Conservation (phyloP, 768 basidiomycete species). For the Artomyces pyxidatus region DNA sequence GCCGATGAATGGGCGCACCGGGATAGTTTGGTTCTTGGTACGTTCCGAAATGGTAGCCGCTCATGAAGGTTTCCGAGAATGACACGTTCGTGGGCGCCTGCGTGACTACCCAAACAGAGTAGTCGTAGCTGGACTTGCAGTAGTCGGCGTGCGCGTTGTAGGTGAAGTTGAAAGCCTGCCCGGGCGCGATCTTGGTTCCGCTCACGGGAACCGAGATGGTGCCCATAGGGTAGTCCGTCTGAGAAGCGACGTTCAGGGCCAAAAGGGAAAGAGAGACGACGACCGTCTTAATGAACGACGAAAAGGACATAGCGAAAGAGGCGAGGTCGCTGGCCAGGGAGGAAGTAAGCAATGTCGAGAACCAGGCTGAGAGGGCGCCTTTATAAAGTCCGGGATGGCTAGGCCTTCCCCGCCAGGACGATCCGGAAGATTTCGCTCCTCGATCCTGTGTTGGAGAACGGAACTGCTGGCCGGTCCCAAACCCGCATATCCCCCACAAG, state of each 20-base stretch:
- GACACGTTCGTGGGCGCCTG: slow-evolving; percentile 20
- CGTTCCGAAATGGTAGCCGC: slow-evolving; percentile 37
- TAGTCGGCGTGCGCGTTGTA: slow-evolving; percentile 34
- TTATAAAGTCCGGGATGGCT: no score
- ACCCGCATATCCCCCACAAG: no score
- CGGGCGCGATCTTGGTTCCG: slow-evolving; percentile 32
- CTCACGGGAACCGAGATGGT: slow-evolving; percentile 24
- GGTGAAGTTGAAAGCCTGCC: slow-evolving; percentile 31
- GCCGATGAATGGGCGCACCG: slow-evolving; percentile 19
- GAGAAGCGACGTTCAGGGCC: slow-evolving; percentile 4
- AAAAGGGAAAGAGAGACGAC: slow-evolving; percentile 1
- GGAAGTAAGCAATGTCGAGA: no score
- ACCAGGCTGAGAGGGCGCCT: no score
- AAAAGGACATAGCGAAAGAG: no score
- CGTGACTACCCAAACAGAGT: slow-evolving; percentile 34
- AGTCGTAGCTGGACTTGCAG: slow-evolving; percentile 33
- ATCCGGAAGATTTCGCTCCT: no score
- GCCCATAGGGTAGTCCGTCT: slow-evolving; percentile 9
- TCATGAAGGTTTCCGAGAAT: slow-evolving; percentile 25
- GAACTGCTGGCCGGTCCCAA: no score
- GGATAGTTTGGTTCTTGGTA: slow-evolving; percentile 37
- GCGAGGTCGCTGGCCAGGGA: no score
- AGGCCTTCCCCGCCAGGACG: no score
- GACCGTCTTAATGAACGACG: no score
- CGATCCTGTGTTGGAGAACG: no score